A percentile compares a stretch with the other conserved stretches of the same genome.
Conservation (phyloP, 179 eudicot genomes). For the Nepenthes alata region DNA sequence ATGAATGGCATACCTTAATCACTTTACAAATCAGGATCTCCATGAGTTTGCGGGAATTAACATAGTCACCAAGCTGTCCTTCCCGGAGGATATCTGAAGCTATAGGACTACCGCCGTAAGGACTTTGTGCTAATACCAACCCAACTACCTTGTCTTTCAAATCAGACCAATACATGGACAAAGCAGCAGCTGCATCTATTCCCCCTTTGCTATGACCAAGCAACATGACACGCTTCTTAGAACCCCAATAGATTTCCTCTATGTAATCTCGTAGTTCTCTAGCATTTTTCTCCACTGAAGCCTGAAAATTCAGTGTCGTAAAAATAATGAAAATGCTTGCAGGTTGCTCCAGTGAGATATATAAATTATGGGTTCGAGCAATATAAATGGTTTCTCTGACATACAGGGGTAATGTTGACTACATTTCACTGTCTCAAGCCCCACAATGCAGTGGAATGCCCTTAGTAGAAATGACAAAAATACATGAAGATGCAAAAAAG, state of each 20-base stretch:
- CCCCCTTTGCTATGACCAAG: conserved; percentile 99
- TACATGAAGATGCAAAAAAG: conserved; percentile 4
- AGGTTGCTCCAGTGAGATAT: too few relatives aligned
- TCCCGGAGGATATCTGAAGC: conserved; percentile 84
- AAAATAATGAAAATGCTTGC: too few relatives aligned
- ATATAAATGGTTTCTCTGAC: too few relatives aligned
- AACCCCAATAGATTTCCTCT: conserved; percentile 84
- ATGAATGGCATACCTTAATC: conserved; percentile 46
- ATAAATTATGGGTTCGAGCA: too few relatives aligned
- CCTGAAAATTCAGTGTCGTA: conserved; percentile 28
- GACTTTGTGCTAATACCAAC: conserved; percentile 80
- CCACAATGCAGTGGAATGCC: too few relatives aligned
- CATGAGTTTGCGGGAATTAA: conserved; percentile 67
- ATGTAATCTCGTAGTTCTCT: conserved; percentile 75
- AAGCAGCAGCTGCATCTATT: conserved; percentile 91
- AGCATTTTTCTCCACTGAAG: conserved; percentile 86
- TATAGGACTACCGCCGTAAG: conserved; percentile 93
- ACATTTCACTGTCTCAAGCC: too few relatives aligned
- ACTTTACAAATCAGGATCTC: conserved; percentile 72
- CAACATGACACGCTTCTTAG: conserved; percentile 63
- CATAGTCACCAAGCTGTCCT: conserved; percentile 94
- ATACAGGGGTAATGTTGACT: too few relatives aligned
- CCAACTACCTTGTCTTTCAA: conserved; percentile 93
- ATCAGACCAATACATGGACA: conserved; percentile 90
- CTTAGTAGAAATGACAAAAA: background rate